Base-by-base conservation (phyloP, 805 yeast genomes). In the Candida coleopterorum region DNA sequence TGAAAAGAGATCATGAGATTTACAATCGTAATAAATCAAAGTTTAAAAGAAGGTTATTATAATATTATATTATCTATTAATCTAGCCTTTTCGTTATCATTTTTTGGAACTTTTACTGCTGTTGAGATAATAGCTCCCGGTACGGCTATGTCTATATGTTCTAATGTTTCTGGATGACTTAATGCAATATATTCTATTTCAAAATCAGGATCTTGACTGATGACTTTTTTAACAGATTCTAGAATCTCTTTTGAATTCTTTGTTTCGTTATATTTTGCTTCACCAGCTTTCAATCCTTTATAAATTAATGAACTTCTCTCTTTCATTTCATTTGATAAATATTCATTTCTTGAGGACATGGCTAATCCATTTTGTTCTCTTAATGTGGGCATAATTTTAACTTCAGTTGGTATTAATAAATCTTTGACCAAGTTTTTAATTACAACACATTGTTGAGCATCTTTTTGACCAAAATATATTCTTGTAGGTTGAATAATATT, bases 401-500 rank as follows among this genome's bases (percentile, higher is more conserved):
- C 75, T 24, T 74, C 68, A 4, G 81, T 66, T 29, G 81, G 79
- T 31, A 89, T 64, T 39, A 87, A 65, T 43, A 90, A 66, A 54
- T 93, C 97, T 34, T 70, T 72, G 10, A 85, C 94, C 76, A 90
- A 68, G 40, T 79, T 72, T 40, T 75, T 71, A 39, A 93, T 69
- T 8, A 90, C 96, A 25, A 86, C 81, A 12, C 86, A 77, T 61
- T 90, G 98, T 61, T 90, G 98, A 39, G 88, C 78, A 58, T 90
- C 98, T 56, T 90, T 90, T 56, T 93, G 97, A 17, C 98, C 98
- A 64, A 90, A 88, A 56, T 87, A 93, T 1, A 93, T 89, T 18
- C 58, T 60, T 1, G 74, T 74, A 3, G 97, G 96, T n/a, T 68
- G 65, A 3, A 81, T 83, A 9, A 83, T 75, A 55, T 89, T 86